Percentiles rank a stretch among this genome's conserved stretches.
Evolutionary conservation across 2,329 filamentous ascomycete species (phyloP).

Genomic region (Macrophomina phaseolina): DNA sequence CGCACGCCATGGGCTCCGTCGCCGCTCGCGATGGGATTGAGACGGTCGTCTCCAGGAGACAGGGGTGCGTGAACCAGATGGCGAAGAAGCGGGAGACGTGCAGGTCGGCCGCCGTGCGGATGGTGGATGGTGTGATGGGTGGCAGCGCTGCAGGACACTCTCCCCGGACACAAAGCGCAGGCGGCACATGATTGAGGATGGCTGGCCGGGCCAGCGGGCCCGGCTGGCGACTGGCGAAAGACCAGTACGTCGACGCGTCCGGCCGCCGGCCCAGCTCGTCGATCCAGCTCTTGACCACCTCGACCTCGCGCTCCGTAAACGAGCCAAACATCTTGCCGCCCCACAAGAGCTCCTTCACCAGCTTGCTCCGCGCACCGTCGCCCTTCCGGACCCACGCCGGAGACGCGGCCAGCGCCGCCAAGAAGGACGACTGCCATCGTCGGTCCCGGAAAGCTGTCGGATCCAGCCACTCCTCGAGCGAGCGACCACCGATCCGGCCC

Average conservation of each 20-base stretch:
- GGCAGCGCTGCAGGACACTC: neutral
- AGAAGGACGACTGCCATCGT: constrained; percentile 44
- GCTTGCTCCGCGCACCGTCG: constrained; percentile 46
- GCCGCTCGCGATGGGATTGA: constrained; percentile 44
- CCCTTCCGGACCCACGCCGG: constrained; percentile 52
- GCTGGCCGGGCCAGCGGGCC: neutral
- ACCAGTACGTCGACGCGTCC: neutral
- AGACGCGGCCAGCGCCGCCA: constrained; percentile 42
- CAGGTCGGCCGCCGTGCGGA: neutral
- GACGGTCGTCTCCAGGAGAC: constrained; percentile 47
- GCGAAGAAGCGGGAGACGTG: constrained; percentile 36
- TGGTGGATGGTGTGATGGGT: neutral
- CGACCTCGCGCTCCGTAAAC: constrained; percentile 53
- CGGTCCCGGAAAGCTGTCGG: constrained; percentile 38
- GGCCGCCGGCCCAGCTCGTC: constrained; percentile 35
- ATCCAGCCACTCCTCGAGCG: constrained; percentile 51
- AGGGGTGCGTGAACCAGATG: constrained; percentile 47
- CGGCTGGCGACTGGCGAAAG: neutral
- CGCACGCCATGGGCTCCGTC: constrained; percentile 39
- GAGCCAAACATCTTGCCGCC: constrained; percentile 58
- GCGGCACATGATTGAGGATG: too few relatives aligned
- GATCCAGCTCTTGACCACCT: constrained; percentile 49
- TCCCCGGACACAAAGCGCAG: neutral
- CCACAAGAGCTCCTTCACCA: constrained; percentile 53
- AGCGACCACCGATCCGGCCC: constrained; percentile 46